Base-by-base conservation (phyloP, 108 stramenopile species). In the Nannochloropsis salina region DNA sequence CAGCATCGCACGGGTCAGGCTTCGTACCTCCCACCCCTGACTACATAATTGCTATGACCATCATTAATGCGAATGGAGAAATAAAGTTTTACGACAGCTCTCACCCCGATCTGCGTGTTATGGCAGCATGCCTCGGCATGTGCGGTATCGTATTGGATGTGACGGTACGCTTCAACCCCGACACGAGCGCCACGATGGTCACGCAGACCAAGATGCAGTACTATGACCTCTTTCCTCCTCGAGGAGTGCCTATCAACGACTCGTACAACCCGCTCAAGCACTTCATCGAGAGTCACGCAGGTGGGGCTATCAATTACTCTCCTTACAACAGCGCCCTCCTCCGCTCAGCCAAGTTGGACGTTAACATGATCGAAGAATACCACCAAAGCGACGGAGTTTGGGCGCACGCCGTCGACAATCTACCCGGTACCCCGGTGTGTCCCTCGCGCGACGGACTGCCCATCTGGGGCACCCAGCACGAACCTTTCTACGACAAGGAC, bases 401-500 rank as follows among this genome's bases (percentile, higher is more conserved):
- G 61, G n/a, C 61, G 20, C 61, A 74, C n/a, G 61, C 61, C 15
- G 61, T 74, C 15, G 61, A 74, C 2, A 74, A 15, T 15, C 61
- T 74, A n/a, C 61, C 61, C 61, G 61, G 61, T 15, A 74, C 61
- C 15, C 8, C 61, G 3, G 61, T 74, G 20, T 74, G 61, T 0
- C 61, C 61, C 8, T 15, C n/a, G 61, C 61, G 61, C 6, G n/a
- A 15, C 20, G 61, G 61, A 15, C n/a, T 74, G 61, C 61, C 61
- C 20, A 74, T 74, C 3, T 74, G 61, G 61, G 61, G 61, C 20
- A 74, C 61, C 61, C 61, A 74, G 61, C 61, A 74, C 61, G 61
- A 74, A n/a, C 61, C 61, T n/a, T 74, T 74, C n/a, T 74, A 74
- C n/a, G 61, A 74, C 61, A 74, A 74, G 61, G 61, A 74, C 61